These are phyloP conservation scores for Exsudoporus floridanus DNA, from an alignment of 1,284 basidiomycete genomes.

Conservation along the genomic window DNA sequence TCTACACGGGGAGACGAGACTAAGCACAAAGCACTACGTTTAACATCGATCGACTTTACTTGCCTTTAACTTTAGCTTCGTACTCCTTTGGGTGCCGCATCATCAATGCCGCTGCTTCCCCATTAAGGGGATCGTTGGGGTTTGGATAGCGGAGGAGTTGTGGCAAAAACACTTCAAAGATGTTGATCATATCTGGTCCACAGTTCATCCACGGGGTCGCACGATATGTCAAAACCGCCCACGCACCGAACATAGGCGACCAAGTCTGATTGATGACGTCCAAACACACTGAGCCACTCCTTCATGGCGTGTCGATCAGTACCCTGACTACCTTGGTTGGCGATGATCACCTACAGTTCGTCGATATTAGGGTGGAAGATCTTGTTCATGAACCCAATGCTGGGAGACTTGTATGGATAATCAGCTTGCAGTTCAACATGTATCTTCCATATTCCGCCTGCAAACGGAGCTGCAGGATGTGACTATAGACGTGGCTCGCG, in stretches of 20 bases:
- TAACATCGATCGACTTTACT: slow-evolving; percentile 17
- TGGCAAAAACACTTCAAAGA: slow-evolving; percentile 97
- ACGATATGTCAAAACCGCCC: neutral
- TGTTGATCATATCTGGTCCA: slow-evolving; percentile 92
- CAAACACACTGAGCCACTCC: slow-evolving; percentile 92
- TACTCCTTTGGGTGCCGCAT: slow-evolving; percentile 98
- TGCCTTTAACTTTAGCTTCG: slow-evolving; percentile 88
- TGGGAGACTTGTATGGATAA: slow-evolving; percentile 98
- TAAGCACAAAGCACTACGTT: slow-evolving; percentile 2
- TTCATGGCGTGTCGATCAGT: slow-evolving; percentile 34
- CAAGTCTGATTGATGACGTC: slow-evolving; percentile 99
- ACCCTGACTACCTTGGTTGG: neutral
- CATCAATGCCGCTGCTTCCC: slow-evolving; percentile 93
- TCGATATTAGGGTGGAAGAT: slow-evolving; percentile 99
- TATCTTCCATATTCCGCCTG: slow-evolving; percentile 97
- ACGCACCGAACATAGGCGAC: slow-evolving; percentile 96
- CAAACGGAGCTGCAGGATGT: slow-evolving; percentile 77
- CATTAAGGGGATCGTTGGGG: slow-evolving; percentile 96
- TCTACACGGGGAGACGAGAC: slow-evolving; percentile 53
- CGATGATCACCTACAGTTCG: slow-evolving; percentile 67
- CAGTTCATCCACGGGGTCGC: slow-evolving; percentile 6
- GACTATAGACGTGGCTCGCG: slow-evolving; percentile 11
- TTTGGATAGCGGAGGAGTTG: slow-evolving; percentile 97
- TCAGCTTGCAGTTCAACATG: slow-evolving; percentile 99
- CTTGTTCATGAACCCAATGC: slow-evolving; percentile 99